These are phyloP conservation scores for Colletotrichum phormii DNA, from an alignment of 2,329 filamentous ascomycete species.

Conservation along the genomic window DNA sequence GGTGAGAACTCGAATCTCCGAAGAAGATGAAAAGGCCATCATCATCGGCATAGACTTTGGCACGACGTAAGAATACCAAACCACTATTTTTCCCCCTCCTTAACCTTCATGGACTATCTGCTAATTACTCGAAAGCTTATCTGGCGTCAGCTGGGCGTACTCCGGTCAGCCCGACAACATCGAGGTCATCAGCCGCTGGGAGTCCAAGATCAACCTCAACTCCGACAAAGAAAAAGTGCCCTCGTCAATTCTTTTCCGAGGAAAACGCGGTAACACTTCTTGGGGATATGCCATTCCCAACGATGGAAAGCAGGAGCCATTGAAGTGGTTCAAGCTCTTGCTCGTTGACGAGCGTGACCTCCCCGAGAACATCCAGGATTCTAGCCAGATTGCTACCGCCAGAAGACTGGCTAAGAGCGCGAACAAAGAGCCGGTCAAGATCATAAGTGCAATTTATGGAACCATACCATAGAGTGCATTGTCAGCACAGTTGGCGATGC, in stretches of 20 bases:
- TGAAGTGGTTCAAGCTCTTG: slow-evolving; percentile 57
- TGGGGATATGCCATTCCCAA: slow-evolving; percentile 50
- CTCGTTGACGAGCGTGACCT: slow-evolving; percentile 49
- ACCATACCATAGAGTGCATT: slow-evolving; percentile 44
- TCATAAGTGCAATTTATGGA: slow-evolving; percentile 54
- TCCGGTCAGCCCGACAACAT: slow-evolving; percentile 42
- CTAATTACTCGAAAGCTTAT: slow-evolving; percentile 42
- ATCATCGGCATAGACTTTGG: slow-evolving; percentile 59
- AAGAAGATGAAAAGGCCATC: slow-evolving; percentile 30
- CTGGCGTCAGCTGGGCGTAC: slow-evolving; percentile 54
- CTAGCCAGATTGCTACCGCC: slow-evolving; percentile 38
- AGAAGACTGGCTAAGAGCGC: background rate
- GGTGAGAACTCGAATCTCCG: background rate
- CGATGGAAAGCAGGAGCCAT: slow-evolving; percentile 25
- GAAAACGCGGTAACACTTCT: rapidly evolving
- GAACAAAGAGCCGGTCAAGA: slow-evolving; percentile 41
- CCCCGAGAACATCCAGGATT: slow-evolving; percentile 35
- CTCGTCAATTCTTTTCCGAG: slow-evolving; percentile 41
- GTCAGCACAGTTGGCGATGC: slow-evolving; percentile 38
- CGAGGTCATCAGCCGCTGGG: slow-evolving; percentile 47
- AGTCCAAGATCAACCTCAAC: slow-evolving; percentile 37
- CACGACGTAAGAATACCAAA: slow-evolving; percentile 50
- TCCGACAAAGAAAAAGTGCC: slow-evolving; percentile 48
- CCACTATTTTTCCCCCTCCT: background rate
- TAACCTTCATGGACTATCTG: background rate